Base-by-base conservation (phyloP, 2,329 filamentous ascomycete genomes). In the Fusarium sp. region DNA sequence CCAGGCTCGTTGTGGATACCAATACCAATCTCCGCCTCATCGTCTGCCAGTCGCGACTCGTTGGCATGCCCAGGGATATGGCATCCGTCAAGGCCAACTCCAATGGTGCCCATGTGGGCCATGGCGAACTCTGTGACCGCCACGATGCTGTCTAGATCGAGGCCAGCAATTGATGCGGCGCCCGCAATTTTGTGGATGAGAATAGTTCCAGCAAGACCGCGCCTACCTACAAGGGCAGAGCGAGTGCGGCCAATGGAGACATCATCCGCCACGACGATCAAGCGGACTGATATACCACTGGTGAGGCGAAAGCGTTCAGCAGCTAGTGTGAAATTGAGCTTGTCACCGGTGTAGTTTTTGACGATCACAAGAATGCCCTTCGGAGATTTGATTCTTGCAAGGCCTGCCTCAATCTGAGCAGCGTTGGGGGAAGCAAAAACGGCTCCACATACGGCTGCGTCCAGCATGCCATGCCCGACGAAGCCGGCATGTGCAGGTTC, bases 331-430 rank as follows among this genome's bases (percentile, higher is more conserved):
- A 94, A 94, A 79, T 94, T 93, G 68, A 94, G 83, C 59, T 93
- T 89, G 79, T 91, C 90, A n/a, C 90, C 90, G 1, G 91, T 93
- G 77, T 93, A 93, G 78, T 94, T 94, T 87, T 93, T 93, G 8
- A 93, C 91, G 22, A 94, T 88, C 10, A 94, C 16, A 17, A 51
- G 42, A 49, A 59, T 64, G 9, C 62, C 62, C 16, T 31, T 44
- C 22, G 53, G 62, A 35, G 62, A 64, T 64, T 33, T 29, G 20
- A 64, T 42, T 27, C 46, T 42, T 59, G 6, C 35, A 10, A 64
- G 22, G 3, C 63, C 57, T 17, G 44, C 57, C n/a, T 66, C 63
- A 29, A 64, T 64, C 31, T 64, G 62, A 9, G 46, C 20, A 3
- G 62, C 62, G 12, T 64, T 64, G 14, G 62, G 62, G 4, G 62